phyloP scores from a whole-genome alignment of 805 yeast species.

The Maudiozyma saulgeensis region DNA sequence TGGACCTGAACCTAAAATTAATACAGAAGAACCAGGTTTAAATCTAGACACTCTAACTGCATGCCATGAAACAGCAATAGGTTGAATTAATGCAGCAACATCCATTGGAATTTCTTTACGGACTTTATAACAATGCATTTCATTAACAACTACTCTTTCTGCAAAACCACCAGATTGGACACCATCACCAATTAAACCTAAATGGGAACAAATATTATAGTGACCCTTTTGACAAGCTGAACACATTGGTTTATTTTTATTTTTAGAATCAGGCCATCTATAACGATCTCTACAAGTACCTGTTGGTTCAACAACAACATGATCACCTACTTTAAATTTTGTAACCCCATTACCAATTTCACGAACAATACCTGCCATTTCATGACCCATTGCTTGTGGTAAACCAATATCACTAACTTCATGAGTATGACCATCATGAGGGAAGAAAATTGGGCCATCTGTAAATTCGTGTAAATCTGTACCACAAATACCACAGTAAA shows the following conservation, averaged over 20 bases:
- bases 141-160: constrained; percentile 37
- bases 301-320: constrained; percentile 55
- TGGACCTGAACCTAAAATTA: constrained; percentile 55
- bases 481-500: constrained; percentile 57
- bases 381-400: constrained; percentile 48
- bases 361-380: constrained; percentile 38
- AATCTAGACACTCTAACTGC: constrained; percentile 42
- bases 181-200: constrained; percentile 47
- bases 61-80: constrained; percentile 50
- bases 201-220: constrained; percentile 42
- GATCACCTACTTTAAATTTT: constrained; percentile 40
- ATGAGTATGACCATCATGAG: constrained; percentile 30
- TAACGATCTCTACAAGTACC: constrained; percentile 45
- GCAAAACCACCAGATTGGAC: constrained; percentile 50
- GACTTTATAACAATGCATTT: constrained; percentile 33
- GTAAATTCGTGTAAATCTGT: constrained; percentile 49
- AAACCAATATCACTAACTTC: constrained; percentile 30
- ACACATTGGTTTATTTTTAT: constrained; percentile 30
- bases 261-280: constrained; percentile 31
- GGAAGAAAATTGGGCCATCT: constrained; percentile 53
- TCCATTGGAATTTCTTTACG: constrained; percentile 38
- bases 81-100: constrained; percentile 50
- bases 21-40: constrained; percentile 36
- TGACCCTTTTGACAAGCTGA: constrained; percentile 41
- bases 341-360: constrained; percentile 40